A percentile compares a stretch with the other conserved stretches of the same genome.
Conservation (phyloP, 169 alveolate species). For the Plasmodium berghei region DNA sequence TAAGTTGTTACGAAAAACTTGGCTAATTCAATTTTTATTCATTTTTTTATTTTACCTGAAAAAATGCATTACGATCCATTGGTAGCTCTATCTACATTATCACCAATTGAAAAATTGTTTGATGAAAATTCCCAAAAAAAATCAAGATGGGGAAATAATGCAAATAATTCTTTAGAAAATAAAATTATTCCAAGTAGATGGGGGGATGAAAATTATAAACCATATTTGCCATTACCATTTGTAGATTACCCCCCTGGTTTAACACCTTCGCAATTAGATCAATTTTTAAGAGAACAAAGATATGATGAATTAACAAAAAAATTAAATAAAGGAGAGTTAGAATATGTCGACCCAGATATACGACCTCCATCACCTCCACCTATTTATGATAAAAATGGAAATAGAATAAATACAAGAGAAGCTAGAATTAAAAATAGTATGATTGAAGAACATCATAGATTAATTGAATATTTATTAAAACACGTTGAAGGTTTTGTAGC, state of each 20-base stretch:
- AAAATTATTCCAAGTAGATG: constrained; percentile 72
- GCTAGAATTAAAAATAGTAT: constrained; percentile 90
- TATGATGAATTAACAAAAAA: constrained; percentile 91
- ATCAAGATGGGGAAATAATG: constrained; percentile 55
- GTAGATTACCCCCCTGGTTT: constrained; percentile 93
- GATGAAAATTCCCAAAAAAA: constrained; percentile 43
- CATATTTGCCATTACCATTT: constrained; percentile 91
- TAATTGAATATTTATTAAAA: constrained; percentile 89
- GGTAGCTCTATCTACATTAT: constrained; percentile 48
- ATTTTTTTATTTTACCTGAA: not conserved
- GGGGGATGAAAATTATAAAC: constrained; percentile 88
- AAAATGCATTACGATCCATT: constrained; percentile 70
- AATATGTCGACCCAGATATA: constrained; percentile 92
- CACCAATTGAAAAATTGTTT: constrained; percentile 57
- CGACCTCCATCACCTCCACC: constrained; percentile 95
- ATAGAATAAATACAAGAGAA: constrained; percentile 92
- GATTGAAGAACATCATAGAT: constrained; percentile 90
- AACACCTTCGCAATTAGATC: constrained; percentile 90
- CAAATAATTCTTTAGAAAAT: constrained; percentile 31
- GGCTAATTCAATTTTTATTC: too few relatives aligned
- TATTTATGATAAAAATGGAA: constrained; percentile 91
- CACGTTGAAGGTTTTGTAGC: constrained; percentile 91
- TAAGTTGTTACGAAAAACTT: too few relatives aligned
- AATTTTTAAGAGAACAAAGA: constrained; percentile 92
- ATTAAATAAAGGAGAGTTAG: constrained; percentile 89